Evolutionary conservation across 2,329 filamentous ascomycete species (phyloP), one percentile per base, ranked within the genome.

Genomic region (Scytalidium lignicola): DNA sequence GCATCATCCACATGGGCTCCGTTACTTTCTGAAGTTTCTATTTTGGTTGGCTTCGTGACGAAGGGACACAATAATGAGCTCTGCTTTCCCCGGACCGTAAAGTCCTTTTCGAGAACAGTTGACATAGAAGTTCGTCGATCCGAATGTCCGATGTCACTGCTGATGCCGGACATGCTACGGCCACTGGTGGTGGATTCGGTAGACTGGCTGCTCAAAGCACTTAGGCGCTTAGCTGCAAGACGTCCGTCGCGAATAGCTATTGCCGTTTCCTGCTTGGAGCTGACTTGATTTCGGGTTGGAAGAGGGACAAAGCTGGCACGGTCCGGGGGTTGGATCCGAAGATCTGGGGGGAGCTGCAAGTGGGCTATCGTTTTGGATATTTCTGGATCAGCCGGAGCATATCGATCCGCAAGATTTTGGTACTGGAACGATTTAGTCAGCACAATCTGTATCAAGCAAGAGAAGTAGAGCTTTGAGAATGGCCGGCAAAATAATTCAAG

Each of bases 1-100:
- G 41, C 26, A 7, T 23, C 29, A 39, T 46, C 43, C 17, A 23
- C 10, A 23, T 23, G 12, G 20, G 51, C 57, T 23, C 57, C 56
- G 15, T 57, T 56, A 43, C 60, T 65, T 59, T 62, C 69, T 65
- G 59, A 65, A 58, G 60, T 68, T 54, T 58, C 66, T 57, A 68
- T 59, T 60, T 74, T 69, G 51, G 74, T 65, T 29, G 63, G 65
- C 59, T 74, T 67, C 26, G 4, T 37, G 15, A 80, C 84, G 67
- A 95, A 96, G 0, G 91, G 91, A 69, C 91, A 96, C 57, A 82
- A 80, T 46, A 96, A 72, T 55, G 79, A 80, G 58, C 90, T 88
- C 60, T 86, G 88, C 62, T 83, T 89, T 52, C 91, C 91, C 64
- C 85, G 76, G 28, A 91, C 86, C 17, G 91, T 96, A 61, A 96